A percentile compares a stretch with the other conserved stretches of the same genome.
Conservation (phyloP, 495 filamentous ascomycete genomes). For the Xylaria acuta region DNA sequence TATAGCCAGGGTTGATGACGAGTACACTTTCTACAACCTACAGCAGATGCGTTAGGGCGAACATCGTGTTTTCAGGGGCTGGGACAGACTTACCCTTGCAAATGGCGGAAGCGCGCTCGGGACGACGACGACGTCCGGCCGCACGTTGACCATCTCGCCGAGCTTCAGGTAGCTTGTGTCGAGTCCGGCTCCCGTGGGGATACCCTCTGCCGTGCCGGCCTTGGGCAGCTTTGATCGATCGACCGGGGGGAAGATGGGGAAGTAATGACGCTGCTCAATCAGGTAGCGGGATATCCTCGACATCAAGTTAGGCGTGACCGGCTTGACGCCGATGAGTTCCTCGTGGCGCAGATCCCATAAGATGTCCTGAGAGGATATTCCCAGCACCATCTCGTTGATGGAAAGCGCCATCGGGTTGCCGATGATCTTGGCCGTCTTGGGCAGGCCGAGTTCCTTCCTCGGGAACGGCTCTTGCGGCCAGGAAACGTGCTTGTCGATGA, state of each 20-base stretch:
- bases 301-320: constrained; percentile 63
- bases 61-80: constrained; percentile 10
- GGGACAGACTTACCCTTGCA: constrained; percentile 69
- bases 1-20: constrained; percentile 83
- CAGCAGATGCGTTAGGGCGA: constrained; percentile 23
- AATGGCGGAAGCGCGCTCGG: constrained; percentile 86
- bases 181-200: constrained; percentile 72
- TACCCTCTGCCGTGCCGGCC: constrained; percentile 60
- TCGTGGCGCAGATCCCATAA: constrained; percentile 79
- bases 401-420: constrained; percentile 87
- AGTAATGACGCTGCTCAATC: constrained; percentile 87
- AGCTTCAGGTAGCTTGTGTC: constrained; percentile 87
- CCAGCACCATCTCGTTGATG: constrained; percentile 83
- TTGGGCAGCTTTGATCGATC: constrained; percentile 71
- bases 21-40: constrained; percentile 86
- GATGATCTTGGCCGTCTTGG: constrained; percentile 75
- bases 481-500: constrained; percentile 78
- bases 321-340: constrained; percentile 66
- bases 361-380: constrained; percentile 81
- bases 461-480: constrained; percentile 88
- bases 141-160: constrained; percentile 84
- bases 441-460: constrained; percentile 71
- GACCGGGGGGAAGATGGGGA: constrained; percentile 83
- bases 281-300: constrained; percentile 73
- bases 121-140: constrained; percentile 83